Evolutionary conservation across 768 basidiomycete genomes (phyloP).

Genomic region (Flagelloscypha sp.): DNA sequence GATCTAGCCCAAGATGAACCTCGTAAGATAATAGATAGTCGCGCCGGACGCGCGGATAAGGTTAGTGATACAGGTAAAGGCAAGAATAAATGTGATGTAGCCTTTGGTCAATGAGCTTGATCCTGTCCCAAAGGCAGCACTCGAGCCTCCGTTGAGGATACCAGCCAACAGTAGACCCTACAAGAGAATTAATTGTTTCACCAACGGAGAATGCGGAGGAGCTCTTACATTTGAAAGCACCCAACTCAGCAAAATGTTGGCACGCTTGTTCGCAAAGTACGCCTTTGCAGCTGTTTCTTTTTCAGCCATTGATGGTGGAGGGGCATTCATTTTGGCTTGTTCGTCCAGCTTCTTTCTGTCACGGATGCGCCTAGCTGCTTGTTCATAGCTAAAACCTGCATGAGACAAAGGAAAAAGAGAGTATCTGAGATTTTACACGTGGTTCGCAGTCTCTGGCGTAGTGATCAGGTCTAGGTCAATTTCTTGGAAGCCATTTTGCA

Average conservation of each 20-base stretch:
- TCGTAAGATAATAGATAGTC: slow-evolving; percentile 42
- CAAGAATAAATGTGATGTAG: slow-evolving; percentile 75
- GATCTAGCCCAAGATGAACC: slow-evolving; percentile 49
- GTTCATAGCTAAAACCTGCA: too few species aligned
- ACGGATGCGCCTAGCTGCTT: slow-evolving; percentile 68
- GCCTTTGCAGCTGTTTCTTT: slow-evolving; percentile 70
- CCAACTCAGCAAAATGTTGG: slow-evolving; percentile 77
- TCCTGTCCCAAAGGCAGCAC: slow-evolving; percentile 50
- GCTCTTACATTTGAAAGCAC: slow-evolving; percentile 69
- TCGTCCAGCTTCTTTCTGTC: slow-evolving; percentile 35
- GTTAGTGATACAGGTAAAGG: slow-evolving; percentile 75
- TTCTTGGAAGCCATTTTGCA: slow-evolving; percentile 70
- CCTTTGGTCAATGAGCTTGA: slow-evolving; percentile 52
- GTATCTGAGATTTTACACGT: too few species aligned
- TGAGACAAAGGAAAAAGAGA: too few species aligned
- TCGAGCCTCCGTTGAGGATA: slow-evolving; percentile 55
- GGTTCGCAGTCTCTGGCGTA: slow-evolving; percentile 74
- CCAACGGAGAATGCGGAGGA: slow-evolving; percentile 1
- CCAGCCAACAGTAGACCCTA: slow-evolving; percentile 63
- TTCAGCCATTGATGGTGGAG: slow-evolving; percentile 40
- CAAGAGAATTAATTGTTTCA: not conserved
- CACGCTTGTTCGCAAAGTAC: slow-evolving; percentile 83
- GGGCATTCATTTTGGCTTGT: slow-evolving; percentile 21
- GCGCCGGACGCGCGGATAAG: slow-evolving; percentile 57
- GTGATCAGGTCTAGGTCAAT: slow-evolving; percentile 85